Base-by-base conservation (phyloP, 345 rosid genomes). In the Brassica incana region DNA sequence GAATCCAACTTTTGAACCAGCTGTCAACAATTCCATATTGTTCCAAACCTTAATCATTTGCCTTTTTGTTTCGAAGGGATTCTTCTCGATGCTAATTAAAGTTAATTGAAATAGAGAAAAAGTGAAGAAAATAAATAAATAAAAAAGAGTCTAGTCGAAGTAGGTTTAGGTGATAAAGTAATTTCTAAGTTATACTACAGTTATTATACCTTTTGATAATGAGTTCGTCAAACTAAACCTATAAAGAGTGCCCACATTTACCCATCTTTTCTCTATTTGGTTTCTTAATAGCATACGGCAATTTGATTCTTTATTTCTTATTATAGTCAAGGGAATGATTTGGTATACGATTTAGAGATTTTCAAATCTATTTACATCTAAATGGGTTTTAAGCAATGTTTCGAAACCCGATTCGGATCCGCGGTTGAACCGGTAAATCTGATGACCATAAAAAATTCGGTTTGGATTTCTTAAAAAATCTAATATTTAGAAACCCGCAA, bases 91-190 rank as follows among this genome's bases (percentile, higher is more conserved):
- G 78, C 74, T 5, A 20, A 64, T 15, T 10, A 38, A 15, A 33
- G 0, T 29, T 12, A 61, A 61, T 3, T 25, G 15, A 61, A 11
- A 27, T 25, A 25, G 65, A 61, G 65, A 54, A 18, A 72, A 9
- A 1, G 87, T 83, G 75, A 87, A 83, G 84, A 87, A 59, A 83
- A 61, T 14, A 66, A 8, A 12, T 0, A 61, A 50, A n/a, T 35
- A 71, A 63, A 74, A 5, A 36, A 54, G 45, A 80, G 72, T 70
- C 30, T 50, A 18, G 25, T 70, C 30, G 40, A 75, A 70, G 62
- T 80, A 75, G 83, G 76, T 69, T 75, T 75, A 69, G 76, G 79
- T 56, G 43, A 70, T 29, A 65, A 80, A 80, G 83, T 70, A 70
- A 56, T 8, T 38, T 38, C 35, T 16, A 29, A 36, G 32, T 29